These are phyloP conservation scores for Trypanosoma boissoni DNA, from an alignment of 208 protist genomes.

Conservation along the genomic window DNA sequence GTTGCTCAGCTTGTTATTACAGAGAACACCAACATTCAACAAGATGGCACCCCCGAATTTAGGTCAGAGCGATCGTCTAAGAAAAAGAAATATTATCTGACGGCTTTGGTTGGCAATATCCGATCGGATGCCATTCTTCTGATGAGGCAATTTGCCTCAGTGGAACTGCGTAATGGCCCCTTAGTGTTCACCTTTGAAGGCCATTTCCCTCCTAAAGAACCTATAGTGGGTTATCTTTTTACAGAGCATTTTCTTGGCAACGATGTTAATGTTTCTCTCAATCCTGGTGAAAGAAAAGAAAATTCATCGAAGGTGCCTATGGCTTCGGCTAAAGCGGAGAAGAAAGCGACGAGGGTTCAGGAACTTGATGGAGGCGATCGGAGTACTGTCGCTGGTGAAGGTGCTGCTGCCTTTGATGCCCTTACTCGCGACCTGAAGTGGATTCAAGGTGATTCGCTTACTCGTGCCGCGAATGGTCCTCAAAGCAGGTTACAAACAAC, in stretches of 20 bases:
- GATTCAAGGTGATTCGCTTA: not conserved
- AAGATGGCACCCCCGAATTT: not conserved
- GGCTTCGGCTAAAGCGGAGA: not conserved
- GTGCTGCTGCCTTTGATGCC: not conserved
- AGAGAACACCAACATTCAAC: not conserved
- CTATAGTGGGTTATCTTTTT: constrained; percentile 17
- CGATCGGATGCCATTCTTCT: constrained; percentile 31
- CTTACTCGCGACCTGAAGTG: not conserved
- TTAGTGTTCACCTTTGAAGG: constrained; percentile 19
- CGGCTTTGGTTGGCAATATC: constrained; percentile 32
- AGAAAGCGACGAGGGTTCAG: not conserved
- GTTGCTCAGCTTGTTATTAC: not conserved
- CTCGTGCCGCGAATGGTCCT: not conserved
- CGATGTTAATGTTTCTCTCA: constrained; percentile 3
- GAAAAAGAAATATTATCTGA: constrained; percentile 2
- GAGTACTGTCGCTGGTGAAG: not conserved
- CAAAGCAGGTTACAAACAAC: not conserved
- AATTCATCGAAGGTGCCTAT: not conserved
- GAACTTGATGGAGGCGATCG: too few relatives aligned
- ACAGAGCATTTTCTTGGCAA: constrained; percentile 18
- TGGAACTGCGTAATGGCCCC: not conserved
- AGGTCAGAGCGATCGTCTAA: not conserved
- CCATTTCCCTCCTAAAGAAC: not conserved
- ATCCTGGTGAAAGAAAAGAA: not conserved
- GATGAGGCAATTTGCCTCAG: constrained; percentile 6